These are phyloP conservation scores for Protomyces inundatus DNA, from an alignment of 1,139 yeast species.

Conservation along the genomic window DNA sequence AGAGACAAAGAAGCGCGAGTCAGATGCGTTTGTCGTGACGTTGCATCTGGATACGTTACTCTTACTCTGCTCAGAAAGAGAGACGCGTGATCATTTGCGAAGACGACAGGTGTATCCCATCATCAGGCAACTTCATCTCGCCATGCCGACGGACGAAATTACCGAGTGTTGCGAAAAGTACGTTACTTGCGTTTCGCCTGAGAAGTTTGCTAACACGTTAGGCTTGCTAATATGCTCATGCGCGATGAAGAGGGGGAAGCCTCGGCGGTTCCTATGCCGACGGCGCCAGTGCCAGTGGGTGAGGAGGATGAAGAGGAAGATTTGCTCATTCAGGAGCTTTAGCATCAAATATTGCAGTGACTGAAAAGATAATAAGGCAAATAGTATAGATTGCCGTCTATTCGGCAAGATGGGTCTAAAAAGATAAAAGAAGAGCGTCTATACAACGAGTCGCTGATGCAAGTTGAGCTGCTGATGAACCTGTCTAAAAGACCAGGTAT, in stretches of 20 bases:
- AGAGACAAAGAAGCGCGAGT: slow-evolving; percentile 72
- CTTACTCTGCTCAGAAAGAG: slow-evolving; percentile 67
- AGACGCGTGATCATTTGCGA: slow-evolving; percentile 69
- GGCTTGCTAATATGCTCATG: slow-evolving; percentile 33
- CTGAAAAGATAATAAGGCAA: too few species aligned
- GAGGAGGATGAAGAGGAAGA: slow-evolving; percentile 27
- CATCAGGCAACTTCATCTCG: slow-evolving; percentile 76
- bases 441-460: not conserved
- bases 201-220: not conserved
- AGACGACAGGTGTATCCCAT: slow-evolving; percentile 75
- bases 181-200: not conserved
- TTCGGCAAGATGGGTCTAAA: not conserved
- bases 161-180: slow-evolving; percentile 43
- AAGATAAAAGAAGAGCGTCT: not conserved
- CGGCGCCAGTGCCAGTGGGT: slow-evolving; percentile 1
- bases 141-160: slow-evolving; percentile 53
- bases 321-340: slow-evolving; percentile 8
- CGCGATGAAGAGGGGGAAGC: slow-evolving; percentile 32
- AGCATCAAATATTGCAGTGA: not conserved
- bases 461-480: not conserved
- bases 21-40: slow-evolving; percentile 57
- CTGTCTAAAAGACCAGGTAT: not conserved
- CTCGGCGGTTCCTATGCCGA: slow-evolving; percentile 12
- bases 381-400: too few species aligned
- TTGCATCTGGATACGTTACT: slow-evolving; percentile 50